phyloP scores from a whole-genome alignment of 2,329 filamentous ascomycete genomes.

The Cercospora berteroae region DNA sequence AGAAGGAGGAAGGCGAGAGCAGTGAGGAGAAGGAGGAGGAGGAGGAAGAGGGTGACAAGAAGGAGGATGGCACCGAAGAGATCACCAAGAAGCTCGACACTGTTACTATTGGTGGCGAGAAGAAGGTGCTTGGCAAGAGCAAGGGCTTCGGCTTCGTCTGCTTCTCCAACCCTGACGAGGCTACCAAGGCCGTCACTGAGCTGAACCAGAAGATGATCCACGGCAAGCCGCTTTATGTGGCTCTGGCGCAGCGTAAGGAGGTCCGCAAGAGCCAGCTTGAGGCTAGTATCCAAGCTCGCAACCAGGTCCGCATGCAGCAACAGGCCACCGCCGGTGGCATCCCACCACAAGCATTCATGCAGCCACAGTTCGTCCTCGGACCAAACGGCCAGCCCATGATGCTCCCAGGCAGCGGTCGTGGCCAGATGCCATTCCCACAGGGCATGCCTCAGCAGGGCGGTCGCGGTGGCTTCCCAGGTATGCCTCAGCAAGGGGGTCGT shows the following conservation, averaged over 20 bases:
- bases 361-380: conserved; percentile 84
- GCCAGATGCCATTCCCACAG: conserved; percentile 61
- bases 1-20: conserved; percentile 52
- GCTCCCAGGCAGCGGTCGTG: conserved; percentile 53
- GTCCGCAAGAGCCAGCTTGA: conserved; percentile 98
- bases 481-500: conserved; percentile 81
- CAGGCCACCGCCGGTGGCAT: conserved; percentile 79
- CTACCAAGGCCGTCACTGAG: conserved; percentile 97
- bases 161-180: conserved; percentile 99
- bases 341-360: conserved; percentile 69
- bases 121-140: conserved; percentile 84
- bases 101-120: conserved; percentile 57
- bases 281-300: conserved; percentile 97
- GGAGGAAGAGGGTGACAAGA: conserved; percentile 47
- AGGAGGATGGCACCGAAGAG: conserved; percentile 52
- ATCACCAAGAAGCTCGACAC: conserved; percentile 53
- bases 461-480: conserved; percentile 80
- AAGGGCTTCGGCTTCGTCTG: conserved; percentile 99
- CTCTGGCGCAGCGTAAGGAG: conserved; percentile 98
- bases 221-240: conserved; percentile 95
- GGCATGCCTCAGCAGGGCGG: conserved; percentile 66
- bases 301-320: conserved; percentile 98
- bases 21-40: conserved; percentile 53
- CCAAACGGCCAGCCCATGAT: conserved; percentile 69
- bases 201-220: conserved; percentile 99